Percentiles rank a stretch among this genome's conserved stretches.
These are phyloP conservation scores for Raddia distichophylla DNA, from an alignment of 176 grass and related monocot genomes.

Conservation along the genomic window DNA sequence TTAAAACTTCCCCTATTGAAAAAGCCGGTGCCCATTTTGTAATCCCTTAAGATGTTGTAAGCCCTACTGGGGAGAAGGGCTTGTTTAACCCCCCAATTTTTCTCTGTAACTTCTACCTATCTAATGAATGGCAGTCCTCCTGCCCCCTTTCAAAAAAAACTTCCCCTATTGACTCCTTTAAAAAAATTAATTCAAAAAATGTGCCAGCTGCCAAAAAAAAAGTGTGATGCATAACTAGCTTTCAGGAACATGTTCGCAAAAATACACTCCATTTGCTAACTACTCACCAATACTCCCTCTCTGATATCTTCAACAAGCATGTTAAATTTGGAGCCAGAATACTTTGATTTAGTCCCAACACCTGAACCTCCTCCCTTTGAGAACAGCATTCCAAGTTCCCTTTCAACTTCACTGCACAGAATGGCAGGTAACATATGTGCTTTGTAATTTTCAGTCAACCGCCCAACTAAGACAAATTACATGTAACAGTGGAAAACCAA, in stretches of 20 bases:
- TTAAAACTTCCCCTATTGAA: background rate
- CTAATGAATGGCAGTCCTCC: too few species aligned
- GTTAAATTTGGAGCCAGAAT: slow-evolving; percentile 75
- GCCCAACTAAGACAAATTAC: background rate
- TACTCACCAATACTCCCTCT: slow-evolving; percentile 93
- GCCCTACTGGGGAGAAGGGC: too few species aligned
- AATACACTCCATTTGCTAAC: background rate
- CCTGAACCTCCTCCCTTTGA: slow-evolving; percentile 60
- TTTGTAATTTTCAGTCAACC: background rate
- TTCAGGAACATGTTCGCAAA: background rate
- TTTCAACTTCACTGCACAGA: slow-evolving; percentile 82
- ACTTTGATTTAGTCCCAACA: slow-evolving; percentile 70
- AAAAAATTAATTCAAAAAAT: background rate
- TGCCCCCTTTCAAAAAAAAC: too few species aligned
- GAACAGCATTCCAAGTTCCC: slow-evolving; percentile 90
- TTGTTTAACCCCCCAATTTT: too few species aligned
- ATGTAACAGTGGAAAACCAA: slow-evolving; percentile 7
- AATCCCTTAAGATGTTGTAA: too few species aligned
- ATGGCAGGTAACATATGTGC: background rate
- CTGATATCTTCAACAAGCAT: slow-evolving; percentile 98
- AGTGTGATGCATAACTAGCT: background rate
- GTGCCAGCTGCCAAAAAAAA: background rate
- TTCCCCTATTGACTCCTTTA: background rate
- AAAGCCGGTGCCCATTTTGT: too few species aligned
- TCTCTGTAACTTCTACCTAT: too few species aligned